Evolutionary conservation across 768 basidiomycete genomes (phyloP).

Genomic region (Kwoniella sp.): DNA sequence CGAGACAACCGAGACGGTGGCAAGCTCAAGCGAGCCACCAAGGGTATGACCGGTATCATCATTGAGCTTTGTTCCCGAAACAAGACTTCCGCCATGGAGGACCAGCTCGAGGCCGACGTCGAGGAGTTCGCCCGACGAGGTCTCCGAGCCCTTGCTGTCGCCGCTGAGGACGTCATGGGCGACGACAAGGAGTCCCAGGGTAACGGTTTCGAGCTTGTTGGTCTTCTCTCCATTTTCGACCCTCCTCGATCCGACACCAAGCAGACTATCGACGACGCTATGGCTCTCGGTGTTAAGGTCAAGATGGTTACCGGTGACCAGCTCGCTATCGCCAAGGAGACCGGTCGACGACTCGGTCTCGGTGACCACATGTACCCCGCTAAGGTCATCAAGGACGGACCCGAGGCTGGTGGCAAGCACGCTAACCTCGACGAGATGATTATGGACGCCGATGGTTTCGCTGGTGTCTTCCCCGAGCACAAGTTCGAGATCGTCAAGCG

Average conservation of each 20-base stretch:
- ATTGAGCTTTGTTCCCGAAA: constrained; percentile 95
- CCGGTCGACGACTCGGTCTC: constrained; percentile 92
- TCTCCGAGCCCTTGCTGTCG: constrained; percentile 94
- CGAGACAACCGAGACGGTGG: constrained; percentile 80
- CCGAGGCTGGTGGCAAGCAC: constrained; percentile 78
- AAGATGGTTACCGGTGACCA: constrained; percentile 99
- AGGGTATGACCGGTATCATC: constrained; percentile 99
- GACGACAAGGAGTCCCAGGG: constrained; percentile 79
- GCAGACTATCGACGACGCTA: constrained; percentile 96
- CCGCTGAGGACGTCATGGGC: constrained; percentile 85
- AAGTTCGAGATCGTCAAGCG: constrained; percentile 99
- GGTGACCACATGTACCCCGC: constrained; percentile 99
- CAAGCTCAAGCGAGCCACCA: constrained; percentile 95
- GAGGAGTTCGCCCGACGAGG: constrained; percentile 94
- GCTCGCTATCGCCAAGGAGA: constrained; percentile 98
- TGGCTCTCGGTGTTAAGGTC: constrained; percentile 91
- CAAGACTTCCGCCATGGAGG: constrained; percentile 90
- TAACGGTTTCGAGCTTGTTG: constrained; percentile 94
- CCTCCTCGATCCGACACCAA: constrained; percentile 97
- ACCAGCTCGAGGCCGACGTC: constrained; percentile 86
- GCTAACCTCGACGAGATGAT: constrained; percentile 91
- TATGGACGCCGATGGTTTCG: constrained; percentile 98
- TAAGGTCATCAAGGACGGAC: constrained; percentile 97
- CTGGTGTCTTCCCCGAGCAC: constrained; percentile 99
- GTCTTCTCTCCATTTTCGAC: constrained; percentile 95